These are phyloP conservation scores for Penicillium oxalicum DNA, from an alignment of 2,329 filamentous ascomycete genomes.

Conservation along the genomic window DNA sequence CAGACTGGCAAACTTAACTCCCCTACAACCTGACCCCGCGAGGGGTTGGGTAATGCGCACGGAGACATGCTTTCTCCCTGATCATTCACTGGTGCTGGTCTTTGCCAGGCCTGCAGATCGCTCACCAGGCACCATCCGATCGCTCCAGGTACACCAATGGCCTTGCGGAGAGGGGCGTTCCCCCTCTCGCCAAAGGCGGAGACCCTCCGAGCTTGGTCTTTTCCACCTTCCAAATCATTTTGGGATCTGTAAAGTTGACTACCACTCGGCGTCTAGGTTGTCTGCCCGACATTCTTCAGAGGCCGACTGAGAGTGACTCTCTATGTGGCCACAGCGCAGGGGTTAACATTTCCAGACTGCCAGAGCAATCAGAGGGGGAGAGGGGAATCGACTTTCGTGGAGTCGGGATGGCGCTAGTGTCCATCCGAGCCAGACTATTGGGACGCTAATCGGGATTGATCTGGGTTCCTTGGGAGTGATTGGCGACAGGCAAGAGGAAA, in stretches of 20 bases:
- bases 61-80: too few relatives aligned
- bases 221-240: constrained; percentile 17
- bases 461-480: neutral
- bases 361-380: neutral
- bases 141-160: neutral
- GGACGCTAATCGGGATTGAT: constrained; percentile 7
- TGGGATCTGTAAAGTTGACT: neutral
- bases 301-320: too few relatives aligned
- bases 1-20: too few relatives aligned
- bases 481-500: neutral
- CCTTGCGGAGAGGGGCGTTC: neutral
- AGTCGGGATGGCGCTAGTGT: constrained; percentile 2
- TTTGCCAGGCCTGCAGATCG: too few relatives aligned
- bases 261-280: neutral
- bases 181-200: neutral
- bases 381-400: too few relatives aligned
- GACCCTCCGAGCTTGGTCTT: neutral
- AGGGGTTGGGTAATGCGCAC: too few relatives aligned
- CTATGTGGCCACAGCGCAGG: too few relatives aligned
- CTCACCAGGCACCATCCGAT: neutral
- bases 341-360: neutral
- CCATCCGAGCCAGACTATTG: constrained; percentile 10
- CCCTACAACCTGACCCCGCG: too few relatives aligned
- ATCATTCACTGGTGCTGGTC: too few relatives aligned
- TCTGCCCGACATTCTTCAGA: neutral